Base-by-base conservation (phyloP, 805 yeast genomes). In the Jamesozyma piceae region DNA sequence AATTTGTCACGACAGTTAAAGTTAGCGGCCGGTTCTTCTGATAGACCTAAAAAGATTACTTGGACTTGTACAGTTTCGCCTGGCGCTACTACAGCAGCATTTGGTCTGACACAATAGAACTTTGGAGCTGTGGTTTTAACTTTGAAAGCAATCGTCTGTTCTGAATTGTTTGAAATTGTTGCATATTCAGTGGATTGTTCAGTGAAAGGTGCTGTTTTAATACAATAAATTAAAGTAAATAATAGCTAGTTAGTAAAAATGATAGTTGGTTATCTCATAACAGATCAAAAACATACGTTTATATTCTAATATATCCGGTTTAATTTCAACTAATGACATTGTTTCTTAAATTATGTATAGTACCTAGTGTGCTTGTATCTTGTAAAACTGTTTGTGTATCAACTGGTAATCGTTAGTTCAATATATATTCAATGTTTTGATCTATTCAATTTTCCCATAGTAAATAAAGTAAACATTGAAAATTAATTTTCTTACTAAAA, bases 71-170 rank as follows among this genome's bases (percentile, higher is more conserved):
- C 65, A 20, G 79, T 63, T 50, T 76, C 75, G 29, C 94, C 92
- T 13, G 97, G 89, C 24, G 70, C 71, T 44, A 92, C 71, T 29
- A 82, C 63, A 14, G 92, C 78, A 46, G 97, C 90, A 64, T 89
- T 92, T 49, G 98, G 98, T 67, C 96, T 82, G 41, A 92, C 97
- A 64, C 95, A 86, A 71, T 89, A 82, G 64, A 86, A 71, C 64
- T 86, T 89, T 47, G 98, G 98, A 9, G 97, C 97, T 5, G 98
- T 92, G 37, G 98, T 90, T 69, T 90, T 92, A 59, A 92, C 97
- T 69, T 92, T 92, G 73, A 87, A 92, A 26, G 95, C 96, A 36
- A 80, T 71, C 27, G 78, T 67, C 42, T 71, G 70, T 14, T 75
- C 63, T 33, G 81, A 68, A 53, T 78, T 80, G 62, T 83, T 82